A percentile compares a stretch with the other conserved stretches of the same genome.
Evolutionary conservation across 495 filamentous ascomycete genomes (phyloP).

Genomic region (Penicillium crystallinum): DNA sequence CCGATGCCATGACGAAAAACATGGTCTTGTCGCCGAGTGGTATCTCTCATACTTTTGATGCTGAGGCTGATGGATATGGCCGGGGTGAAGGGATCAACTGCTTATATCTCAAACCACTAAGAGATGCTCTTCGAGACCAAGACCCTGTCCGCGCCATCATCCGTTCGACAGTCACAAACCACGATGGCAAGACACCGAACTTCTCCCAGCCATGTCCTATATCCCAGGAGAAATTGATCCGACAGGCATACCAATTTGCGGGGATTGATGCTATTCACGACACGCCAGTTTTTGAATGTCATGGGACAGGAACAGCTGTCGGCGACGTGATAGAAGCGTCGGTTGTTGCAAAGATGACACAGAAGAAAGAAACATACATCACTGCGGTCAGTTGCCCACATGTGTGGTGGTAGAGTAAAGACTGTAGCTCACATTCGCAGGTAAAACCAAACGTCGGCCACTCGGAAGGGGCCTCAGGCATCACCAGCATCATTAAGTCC

Average conservation of each 20-base stretch:
- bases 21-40: constrained; percentile 15
- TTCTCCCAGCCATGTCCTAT: constrained; percentile 5
- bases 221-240: constrained; percentile 7
- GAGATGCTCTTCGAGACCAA: constrained; percentile 23
- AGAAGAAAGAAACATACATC: constrained; percentile 12
- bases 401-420: background rate
- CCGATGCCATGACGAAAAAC: constrained; percentile 21
- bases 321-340: constrained; percentile 28
- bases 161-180: constrained; percentile 26
- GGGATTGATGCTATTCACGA: background rate
- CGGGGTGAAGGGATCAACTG: constrained; percentile 48
- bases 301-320: constrained; percentile 47
- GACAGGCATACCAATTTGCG: constrained; percentile 5
- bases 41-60: constrained; percentile 53
- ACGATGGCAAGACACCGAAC: constrained; percentile 20
- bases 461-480: constrained; percentile 72
- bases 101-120: constrained; percentile 25
- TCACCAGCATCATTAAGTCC: constrained; percentile 72
- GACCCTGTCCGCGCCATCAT: constrained; percentile 38
- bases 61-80: constrained; percentile 55
- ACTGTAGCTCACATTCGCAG: background rate
- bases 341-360: constrained; percentile 20
- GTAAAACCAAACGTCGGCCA: constrained; percentile 82
- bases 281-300: constrained; percentile 45
- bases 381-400: constrained; percentile 6